Base-by-base conservation (phyloP, 495 filamentous ascomycete species). In the Podospora appendiculata region DNA sequence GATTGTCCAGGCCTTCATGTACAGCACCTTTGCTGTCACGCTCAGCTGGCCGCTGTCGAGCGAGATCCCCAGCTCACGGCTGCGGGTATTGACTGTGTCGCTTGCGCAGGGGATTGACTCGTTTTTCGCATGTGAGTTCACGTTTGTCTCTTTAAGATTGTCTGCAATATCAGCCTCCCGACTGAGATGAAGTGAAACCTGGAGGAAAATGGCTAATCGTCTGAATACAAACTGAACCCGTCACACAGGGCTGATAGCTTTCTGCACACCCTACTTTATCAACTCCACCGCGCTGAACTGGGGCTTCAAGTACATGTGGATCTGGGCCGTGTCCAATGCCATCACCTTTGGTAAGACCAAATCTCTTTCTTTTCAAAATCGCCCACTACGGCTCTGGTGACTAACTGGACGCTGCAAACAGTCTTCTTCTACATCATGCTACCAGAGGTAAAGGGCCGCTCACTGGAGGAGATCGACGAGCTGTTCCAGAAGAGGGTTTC, bases 391-490 rank as follows among this genome's bases (percentile, higher is more conserved):
- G 16, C 7, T n/a, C 6, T 18, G 14, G 41, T n/a, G n/a, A n/a
- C n/a, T n/a, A n/a, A n/a, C n/a, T n/a, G n/a, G 12, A 18, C 12
- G 56, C 8, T 72, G 61, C 7, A 25, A 25, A 25, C 61, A 12
- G 39, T 47, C 10, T 78, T 72, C 62, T 60, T 79, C 13, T 79
- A 62, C 53, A 69, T 77, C 54, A 75, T 68, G 51, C 63, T 75
- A 17, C 76, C 77, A 0, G 78, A 81, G 59, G 79, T 76, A 0
- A 61, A 67, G 8, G 72, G 74, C 45, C 66, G 78, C 40, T 77
- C 75, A 0, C 69, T 79, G 38, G 75, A 73, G 12, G 76, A 80
- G 56, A 73, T 80, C 6, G 70, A 79, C 56, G 76, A 78, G 63
- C 77, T 79, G 68, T 55, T 55, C 32, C 13, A 50, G 7, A n/a